Evolutionary conservation across 1,139 yeast species (phyloP).

Genomic region (Yamadazyma triangularis): DNA sequence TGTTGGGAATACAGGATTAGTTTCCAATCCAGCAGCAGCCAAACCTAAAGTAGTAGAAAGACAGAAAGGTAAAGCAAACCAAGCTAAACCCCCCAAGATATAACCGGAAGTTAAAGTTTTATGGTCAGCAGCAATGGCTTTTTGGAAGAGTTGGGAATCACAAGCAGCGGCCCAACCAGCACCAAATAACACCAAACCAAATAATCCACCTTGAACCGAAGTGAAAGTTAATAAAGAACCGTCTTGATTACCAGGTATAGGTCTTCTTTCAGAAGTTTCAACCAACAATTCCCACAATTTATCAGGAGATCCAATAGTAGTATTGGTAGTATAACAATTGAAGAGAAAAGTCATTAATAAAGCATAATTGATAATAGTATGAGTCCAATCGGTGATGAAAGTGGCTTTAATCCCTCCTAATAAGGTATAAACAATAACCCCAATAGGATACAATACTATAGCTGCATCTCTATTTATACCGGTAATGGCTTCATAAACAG

Average conservation of each 20-base stretch:
- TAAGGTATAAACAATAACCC: constrained; percentile 44
- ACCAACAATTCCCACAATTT: constrained; percentile 42
- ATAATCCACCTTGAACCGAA: constrained; percentile 37
- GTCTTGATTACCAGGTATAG: constrained; percentile 39
- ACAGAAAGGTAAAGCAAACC: constrained; percentile 37
- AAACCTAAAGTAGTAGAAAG: constrained; percentile 34
- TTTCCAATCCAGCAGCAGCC: constrained; percentile 28
- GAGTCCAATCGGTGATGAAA: constrained; percentile 43
- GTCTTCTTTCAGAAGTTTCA: constrained; percentile 25
- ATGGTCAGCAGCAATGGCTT: constrained; percentile 40
- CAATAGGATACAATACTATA: constrained; percentile 43
- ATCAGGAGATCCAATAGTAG: constrained; percentile 42
- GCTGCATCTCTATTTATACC: constrained; percentile 17
- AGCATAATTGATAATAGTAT: constrained; percentile 36
- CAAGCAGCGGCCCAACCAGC: constrained; percentile 28
- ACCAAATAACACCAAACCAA: constrained; percentile 17
- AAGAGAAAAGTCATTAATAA: constrained; percentile 39
- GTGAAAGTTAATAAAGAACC: constrained; percentile 46
- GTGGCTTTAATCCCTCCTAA: constrained; percentile 47
- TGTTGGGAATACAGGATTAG: constrained; percentile 26
- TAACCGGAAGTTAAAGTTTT: constrained; percentile 30
- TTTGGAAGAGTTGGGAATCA: constrained; percentile 37
- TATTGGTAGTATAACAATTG: constrained; percentile 35
- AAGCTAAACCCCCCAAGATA: constrained; percentile 34
- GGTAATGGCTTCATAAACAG: constrained; percentile 13